Conservation (phyloP, 257 asterid species). For the Nicotiana obtusifolia region DNA sequence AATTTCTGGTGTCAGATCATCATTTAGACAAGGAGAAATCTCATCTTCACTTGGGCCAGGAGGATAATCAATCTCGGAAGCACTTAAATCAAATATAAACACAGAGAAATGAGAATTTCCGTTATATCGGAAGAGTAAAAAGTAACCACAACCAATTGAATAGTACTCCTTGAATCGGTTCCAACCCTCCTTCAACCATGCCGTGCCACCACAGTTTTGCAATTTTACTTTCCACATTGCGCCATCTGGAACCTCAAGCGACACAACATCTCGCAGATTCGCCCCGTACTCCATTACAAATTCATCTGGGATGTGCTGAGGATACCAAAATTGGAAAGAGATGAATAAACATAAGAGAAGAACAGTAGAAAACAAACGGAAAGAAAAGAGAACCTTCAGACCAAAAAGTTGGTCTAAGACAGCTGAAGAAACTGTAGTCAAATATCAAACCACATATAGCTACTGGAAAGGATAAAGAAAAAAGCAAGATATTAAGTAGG, state of each 20-base stretch:
- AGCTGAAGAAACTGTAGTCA: neutral
- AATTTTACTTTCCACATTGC: conserved; percentile 4
- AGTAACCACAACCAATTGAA: conserved; percentile 10
- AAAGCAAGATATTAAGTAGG: neutral
- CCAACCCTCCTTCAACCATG: conserved; percentile 15
- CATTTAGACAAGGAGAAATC: too few relatives aligned
- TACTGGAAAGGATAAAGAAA: neutral
- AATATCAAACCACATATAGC: neutral
- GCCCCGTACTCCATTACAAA: neutral
- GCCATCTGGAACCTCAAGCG: conserved; percentile 1
- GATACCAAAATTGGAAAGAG: neutral
- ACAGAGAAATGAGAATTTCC: conserved; percentile 12
- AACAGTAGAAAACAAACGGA: neutral
- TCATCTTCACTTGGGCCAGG: neutral
- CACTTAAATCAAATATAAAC: conserved; percentile 10
- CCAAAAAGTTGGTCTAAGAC: neutral
- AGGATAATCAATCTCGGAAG: conserved; percentile 15
- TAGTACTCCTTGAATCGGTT: conserved; percentile 10
- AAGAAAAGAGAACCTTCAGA: neutral
- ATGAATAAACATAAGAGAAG: neutral
- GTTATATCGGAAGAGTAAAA: conserved; percentile 3
- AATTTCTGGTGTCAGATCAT: too few relatives aligned
- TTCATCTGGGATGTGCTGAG: neutral
- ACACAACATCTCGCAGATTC: neutral
- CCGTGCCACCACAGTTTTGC: neutral